Percentiles rank a stretch among this genome's conserved stretches.
These are phyloP conservation scores for Dichotomopilus funicola DNA, from an alignment of 2,329 filamentous ascomycete species.

Conservation along the genomic window DNA sequence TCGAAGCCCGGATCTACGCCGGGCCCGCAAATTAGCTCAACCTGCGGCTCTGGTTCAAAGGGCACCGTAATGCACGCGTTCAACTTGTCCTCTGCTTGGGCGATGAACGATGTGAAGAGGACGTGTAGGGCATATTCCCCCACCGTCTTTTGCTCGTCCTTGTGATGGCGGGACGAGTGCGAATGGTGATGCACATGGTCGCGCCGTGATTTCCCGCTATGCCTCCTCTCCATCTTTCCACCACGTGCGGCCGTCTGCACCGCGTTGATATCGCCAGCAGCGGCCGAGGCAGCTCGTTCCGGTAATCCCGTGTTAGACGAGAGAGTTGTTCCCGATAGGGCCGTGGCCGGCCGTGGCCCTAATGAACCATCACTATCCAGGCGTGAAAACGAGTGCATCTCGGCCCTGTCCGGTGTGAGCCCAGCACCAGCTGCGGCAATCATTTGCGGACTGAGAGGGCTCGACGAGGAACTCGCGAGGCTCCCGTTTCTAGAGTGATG, in stretches of 20 bases:
- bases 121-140: constrained; percentile 96
- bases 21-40: constrained; percentile 85
- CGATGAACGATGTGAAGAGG: constrained; percentile 94
- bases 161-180: constrained; percentile 64
- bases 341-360: constrained; percentile 39
- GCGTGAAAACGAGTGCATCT: constrained; percentile 42
- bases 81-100: constrained; percentile 93
- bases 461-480: constrained; percentile 69
- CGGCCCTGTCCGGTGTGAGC: constrained; percentile 46
- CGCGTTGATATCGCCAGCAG: constrained; percentile 35
- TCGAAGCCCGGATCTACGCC: constrained; percentile 86
- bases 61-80: constrained; percentile 77
- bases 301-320: constrained; percentile 26
- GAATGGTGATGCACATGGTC: constrained; percentile 71
- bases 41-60: constrained; percentile 71
- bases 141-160: constrained; percentile 82
- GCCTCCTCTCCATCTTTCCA: constrained; percentile 53
- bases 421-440: constrained; percentile 62
- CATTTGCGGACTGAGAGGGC: constrained; percentile 81
- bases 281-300: constrained; percentile 42
- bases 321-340: constrained; percentile 40
- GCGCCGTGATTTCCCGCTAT: constrained; percentile 59
- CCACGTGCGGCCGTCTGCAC: constrained; percentile 37
- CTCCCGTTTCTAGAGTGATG: constrained; percentile 91
- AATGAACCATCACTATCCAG: constrained; percentile 38